Conservation (phyloP, 805 yeast species). For the Naumovozyma baii region DNA sequence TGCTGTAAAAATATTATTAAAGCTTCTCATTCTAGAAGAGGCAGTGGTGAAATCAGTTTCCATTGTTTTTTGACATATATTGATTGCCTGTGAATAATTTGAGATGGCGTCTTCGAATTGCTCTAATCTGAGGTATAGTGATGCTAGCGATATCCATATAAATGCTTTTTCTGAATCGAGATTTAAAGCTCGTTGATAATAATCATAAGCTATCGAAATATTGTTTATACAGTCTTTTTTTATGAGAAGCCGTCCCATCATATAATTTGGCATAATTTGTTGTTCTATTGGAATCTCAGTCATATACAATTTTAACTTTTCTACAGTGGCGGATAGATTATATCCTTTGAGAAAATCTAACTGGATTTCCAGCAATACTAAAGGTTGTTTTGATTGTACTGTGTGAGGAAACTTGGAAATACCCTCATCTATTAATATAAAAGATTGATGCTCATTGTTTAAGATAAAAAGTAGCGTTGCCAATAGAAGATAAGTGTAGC, state of each 20-base stretch:
- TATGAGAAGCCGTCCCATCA: constrained; percentile 12
- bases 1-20: constrained; percentile 16
- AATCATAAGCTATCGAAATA: constrained; percentile 13
- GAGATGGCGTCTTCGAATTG: constrained; percentile 59
- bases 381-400: constrained; percentile 6
- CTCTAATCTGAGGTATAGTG: constrained; percentile 45
- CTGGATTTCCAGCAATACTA: constrained; percentile 8
- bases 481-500: constrained; percentile 10
- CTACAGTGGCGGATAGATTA: constrained; percentile 2
- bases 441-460: constrained; percentile 1
- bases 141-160: constrained; percentile 60
- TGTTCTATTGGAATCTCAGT: constrained; percentile 3
- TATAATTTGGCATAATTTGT: constrained; percentile 9
- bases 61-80: constrained; percentile 18
- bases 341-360: constrained; percentile 4
- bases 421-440: constrained; percentile 7
- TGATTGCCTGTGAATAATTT: constrained; percentile 57
- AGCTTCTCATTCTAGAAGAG: constrained; percentile 2
- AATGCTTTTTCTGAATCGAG: constrained; percentile 31
- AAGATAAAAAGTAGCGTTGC: constrained; percentile 8
- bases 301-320: constrained; percentile 6
- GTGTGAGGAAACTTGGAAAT: constrained; percentile 8
- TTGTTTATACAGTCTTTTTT: constrained; percentile 9
- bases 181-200: constrained; percentile 13
- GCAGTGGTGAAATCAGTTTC: neutral